phyloP scores from a whole-genome alignment of 2,329 filamentous ascomycete species.

The Diaporthe ampelina region DNA sequence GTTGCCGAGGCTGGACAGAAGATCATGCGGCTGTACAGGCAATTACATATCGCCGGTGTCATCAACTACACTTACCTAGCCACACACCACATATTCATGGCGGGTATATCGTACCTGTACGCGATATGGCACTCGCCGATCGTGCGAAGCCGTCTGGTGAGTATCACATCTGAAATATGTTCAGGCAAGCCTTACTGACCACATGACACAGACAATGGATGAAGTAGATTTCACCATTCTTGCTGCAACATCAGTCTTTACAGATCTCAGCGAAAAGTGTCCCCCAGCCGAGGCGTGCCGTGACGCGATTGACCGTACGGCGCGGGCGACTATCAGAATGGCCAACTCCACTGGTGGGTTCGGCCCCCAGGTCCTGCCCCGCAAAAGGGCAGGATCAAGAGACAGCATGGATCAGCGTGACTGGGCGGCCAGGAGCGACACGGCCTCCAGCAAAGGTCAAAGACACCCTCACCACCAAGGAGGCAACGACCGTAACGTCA shows the following conservation, averaged over 20 bases:
- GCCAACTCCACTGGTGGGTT: slow-evolving; percentile 89
- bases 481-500: slow-evolving; percentile 34
- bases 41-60: slow-evolving; percentile 87
- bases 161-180: slow-evolving; percentile 50
- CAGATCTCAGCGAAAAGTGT: slow-evolving; percentile 93
- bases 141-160: slow-evolving; percentile 86
- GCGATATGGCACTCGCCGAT: slow-evolving; percentile 96
- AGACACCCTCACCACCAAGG: slow-evolving; percentile 44
- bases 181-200: slow-evolving; percentile 46
- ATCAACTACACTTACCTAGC: slow-evolving; percentile 98
- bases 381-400: slow-evolving; percentile 36
- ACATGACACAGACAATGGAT: slow-evolving; percentile 77
- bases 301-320: slow-evolving; percentile 95
- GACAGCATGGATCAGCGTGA: slow-evolving; percentile 47
- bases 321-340: slow-evolving; percentile 96
- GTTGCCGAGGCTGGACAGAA: slow-evolving; percentile 95
- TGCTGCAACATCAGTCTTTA: slow-evolving; percentile 91
- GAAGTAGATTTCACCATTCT: slow-evolving; percentile 98
- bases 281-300: slow-evolving; percentile 94
- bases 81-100: slow-evolving; percentile 97
- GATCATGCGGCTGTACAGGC: slow-evolving; percentile 90
- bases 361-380: slow-evolving; percentile 58
- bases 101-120: slow-evolving; percentile 95
- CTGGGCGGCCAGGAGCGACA: slow-evolving; percentile 50
- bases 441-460: slow-evolving; percentile 44